phyloP scores from a whole-genome alignment of 108 stramenopile species.

The Fragilariopsis cylindrus region DNA sequence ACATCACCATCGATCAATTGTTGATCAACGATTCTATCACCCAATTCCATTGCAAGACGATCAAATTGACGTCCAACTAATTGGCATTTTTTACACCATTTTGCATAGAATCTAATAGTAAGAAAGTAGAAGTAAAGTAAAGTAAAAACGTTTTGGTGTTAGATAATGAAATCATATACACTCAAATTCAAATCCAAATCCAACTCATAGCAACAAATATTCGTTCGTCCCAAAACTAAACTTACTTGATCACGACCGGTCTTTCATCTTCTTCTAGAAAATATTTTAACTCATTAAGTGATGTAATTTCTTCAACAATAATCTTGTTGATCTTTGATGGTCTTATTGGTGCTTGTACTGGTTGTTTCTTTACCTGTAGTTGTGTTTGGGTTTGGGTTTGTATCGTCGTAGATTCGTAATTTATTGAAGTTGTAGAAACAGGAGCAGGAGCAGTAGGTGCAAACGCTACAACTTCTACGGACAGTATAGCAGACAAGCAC shows the following conservation, averaged over 20 bases:
- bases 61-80: slow-evolving; percentile 25
- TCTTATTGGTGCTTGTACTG: not conserved
- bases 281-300: slow-evolving; percentile 27
- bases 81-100: slow-evolving; percentile 38
- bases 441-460: too few species aligned
- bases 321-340: not conserved
- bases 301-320: slow-evolving; percentile 12
- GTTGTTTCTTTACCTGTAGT: not conserved
- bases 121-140: not conserved
- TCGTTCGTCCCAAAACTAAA: not conserved
- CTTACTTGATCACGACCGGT: slow-evolving; percentile 35
- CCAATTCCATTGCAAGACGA: slow-evolving; percentile 27
- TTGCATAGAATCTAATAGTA: slow-evolving; percentile 27
- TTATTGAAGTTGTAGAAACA: not conserved
- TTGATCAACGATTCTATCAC: slow-evolving; percentile 18
- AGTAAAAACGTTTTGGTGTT: not conserved
- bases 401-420: slow-evolving; percentile 2
- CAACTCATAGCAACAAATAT: not conserved
- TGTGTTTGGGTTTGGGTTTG: not conserved
- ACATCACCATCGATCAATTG: slow-evolving; percentile 23
- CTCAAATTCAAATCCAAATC: slow-evolving; percentile 7
- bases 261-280: slow-evolving; percentile 38
- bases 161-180: not conserved
- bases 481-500: too few species aligned
- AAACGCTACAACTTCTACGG: too few species aligned